Conservation (phyloP, 2,329 filamentous ascomycete genomes). For the Ascochyta koolunga region DNA sequence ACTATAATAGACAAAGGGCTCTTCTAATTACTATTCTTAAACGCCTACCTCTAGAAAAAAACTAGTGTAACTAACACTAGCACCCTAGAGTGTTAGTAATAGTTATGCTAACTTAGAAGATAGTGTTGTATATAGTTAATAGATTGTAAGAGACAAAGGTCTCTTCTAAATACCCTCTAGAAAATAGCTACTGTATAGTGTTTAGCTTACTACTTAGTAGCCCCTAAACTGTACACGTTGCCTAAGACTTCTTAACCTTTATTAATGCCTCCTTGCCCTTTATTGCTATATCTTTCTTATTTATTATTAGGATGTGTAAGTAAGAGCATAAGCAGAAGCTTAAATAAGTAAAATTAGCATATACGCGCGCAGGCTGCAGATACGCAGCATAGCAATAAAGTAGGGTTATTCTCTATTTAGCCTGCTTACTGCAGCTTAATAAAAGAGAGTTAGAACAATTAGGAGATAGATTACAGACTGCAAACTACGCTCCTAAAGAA, state of each 20-base stretch:
- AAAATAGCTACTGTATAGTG: too few species aligned
- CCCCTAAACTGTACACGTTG: not conserved
- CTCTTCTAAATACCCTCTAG: too few species aligned
- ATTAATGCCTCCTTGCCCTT: not conserved
- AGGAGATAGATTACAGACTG: not conserved
- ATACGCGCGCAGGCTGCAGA: not conserved
- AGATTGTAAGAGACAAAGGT: too few species aligned
- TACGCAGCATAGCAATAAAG: not conserved
- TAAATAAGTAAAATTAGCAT: not conserved
- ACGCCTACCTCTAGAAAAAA: too few species aligned
- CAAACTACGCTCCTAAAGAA: not conserved
- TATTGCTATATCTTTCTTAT: not conserved
- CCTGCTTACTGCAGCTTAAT: not conserved
- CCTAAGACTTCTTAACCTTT: not conserved
- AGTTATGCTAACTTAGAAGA: too few species aligned
- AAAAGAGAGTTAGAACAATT: not conserved
- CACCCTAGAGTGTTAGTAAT: not conserved
- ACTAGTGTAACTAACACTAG: not conserved
- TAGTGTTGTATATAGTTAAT: too few species aligned
- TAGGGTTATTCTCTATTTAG: not conserved
- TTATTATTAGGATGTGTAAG: not conserved
- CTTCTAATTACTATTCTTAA: too few species aligned
- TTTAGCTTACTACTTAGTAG: not conserved
- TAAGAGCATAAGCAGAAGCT: not conserved
- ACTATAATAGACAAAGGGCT: too few species aligned